A percentile compares a stretch with the other conserved stretches of the same genome.
Conservation (phyloP, 2,329 filamentous ascomycete genomes). For the Proliferodiscus dingleyae region DNA sequence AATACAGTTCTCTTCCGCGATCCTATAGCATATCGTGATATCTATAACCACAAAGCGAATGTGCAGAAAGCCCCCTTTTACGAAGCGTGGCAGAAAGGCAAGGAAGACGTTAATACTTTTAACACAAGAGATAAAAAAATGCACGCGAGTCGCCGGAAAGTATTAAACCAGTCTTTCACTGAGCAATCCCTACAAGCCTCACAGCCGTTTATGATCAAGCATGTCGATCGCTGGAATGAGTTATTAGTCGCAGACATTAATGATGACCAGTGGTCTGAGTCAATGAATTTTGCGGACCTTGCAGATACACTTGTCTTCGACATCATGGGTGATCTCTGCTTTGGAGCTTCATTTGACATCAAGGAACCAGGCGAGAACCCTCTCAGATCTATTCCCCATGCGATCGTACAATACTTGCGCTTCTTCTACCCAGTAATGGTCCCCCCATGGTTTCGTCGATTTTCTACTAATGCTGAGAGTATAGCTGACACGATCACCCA, state of each 20-base stretch:
- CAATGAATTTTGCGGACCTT: not conserved
- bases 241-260: slow-evolving; percentile 1
- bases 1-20: not conserved
- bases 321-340: slow-evolving; percentile 3
- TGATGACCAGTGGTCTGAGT: slow-evolving; percentile 1
- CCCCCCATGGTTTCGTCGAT: no score
- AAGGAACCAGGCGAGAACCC: slow-evolving; percentile 8
- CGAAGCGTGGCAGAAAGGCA: not conserved
- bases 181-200: slow-evolving; percentile 3
- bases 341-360: slow-evolving; percentile 7
- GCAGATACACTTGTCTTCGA: slow-evolving; percentile 1
- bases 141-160: slow-evolving; percentile 1
- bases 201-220: slow-evolving; percentile 2
- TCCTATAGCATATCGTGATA: not conserved
- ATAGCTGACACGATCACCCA: slow-evolving; percentile 2
- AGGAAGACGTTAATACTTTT: slow-evolving; percentile 1
- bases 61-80: slow-evolving; percentile 6
- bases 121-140: not conserved
- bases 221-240: slow-evolving; percentile 7
- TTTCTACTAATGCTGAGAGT: not conserved
- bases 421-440: slow-evolving; percentile 6
- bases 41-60: slow-evolving; percentile 6
- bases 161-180: slow-evolving; percentile 2
- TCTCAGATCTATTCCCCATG: slow-evolving; percentile 7
- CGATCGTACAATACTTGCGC: slow-evolving; percentile 1